phyloP scores from a whole-genome alignment of 179 eudicot species.

The Pouteria campechiana region DNA sequence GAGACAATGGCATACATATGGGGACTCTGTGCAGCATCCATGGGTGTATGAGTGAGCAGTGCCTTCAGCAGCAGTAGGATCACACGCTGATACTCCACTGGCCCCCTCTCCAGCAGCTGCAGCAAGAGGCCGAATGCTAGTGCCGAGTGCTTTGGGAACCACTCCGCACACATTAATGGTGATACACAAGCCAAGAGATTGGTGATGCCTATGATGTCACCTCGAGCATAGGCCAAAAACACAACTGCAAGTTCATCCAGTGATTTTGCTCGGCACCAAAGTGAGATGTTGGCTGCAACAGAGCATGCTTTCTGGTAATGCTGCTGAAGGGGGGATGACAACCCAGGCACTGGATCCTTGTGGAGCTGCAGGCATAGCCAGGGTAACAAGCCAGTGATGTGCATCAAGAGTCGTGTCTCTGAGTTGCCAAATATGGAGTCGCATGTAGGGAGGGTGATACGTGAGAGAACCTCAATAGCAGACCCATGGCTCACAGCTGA shows the following conservation, averaged over 20 bases:
- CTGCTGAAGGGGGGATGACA: conserved; percentile 55
- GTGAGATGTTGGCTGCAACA: conserved; percentile 71
- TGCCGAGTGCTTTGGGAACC: conserved; percentile 96
- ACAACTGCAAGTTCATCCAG: conserved; percentile 75
- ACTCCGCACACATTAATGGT: conserved; percentile 76
- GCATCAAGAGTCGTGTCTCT: conserved; percentile 92
- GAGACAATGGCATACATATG: conserved; percentile 98
- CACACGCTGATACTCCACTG: conserved; percentile 80
- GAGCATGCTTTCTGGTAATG: conserved; percentile 84
- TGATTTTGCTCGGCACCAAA: conserved; percentile 85
- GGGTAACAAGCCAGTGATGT: conserved; percentile 86
- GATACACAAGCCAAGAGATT: conserved; percentile 84
- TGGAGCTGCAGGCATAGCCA: conserved; percentile 91
- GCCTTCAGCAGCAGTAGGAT: conserved; percentile 83
- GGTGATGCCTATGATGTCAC: conserved; percentile 67
- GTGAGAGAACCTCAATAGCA: conserved; percentile 88
- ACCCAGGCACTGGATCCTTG: conserved; percentile 50
- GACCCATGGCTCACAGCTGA: conserved; percentile 83
- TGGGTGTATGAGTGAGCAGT: conserved; percentile 88
- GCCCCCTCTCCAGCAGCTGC: conserved; percentile 78
- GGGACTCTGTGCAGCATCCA: conserved; percentile 97
- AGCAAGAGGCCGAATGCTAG: conserved; percentile 86
- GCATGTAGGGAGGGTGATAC: conserved; percentile 80
- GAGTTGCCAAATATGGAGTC: conserved; percentile 90
- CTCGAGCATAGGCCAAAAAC: conserved; percentile 68